phyloP scores from a whole-genome alignment of 768 basidiomycete genomes.

The Paxillus rubicundulus region DNA sequence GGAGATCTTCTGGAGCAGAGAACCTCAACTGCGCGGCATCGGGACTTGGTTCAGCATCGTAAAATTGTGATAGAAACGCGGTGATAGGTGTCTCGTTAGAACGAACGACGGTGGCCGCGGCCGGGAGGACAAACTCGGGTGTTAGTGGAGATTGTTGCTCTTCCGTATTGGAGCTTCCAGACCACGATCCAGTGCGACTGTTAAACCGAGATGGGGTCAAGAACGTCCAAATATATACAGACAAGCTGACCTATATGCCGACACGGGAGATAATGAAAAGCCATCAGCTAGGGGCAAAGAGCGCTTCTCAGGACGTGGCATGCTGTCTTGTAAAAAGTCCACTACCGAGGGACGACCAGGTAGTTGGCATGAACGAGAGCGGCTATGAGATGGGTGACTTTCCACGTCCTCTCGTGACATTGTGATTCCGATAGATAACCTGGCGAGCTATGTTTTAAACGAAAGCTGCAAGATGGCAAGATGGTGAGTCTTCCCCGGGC shows the following conservation, averaged over 20 bases:
- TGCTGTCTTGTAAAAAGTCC: neutral
- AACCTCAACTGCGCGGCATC: neutral
- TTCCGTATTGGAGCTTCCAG: conserved; percentile 12
- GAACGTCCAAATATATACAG: neutral
- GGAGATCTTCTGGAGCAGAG: neutral
- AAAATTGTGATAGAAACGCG: conserved; percentile 9
- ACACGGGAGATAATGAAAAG: conserved; percentile 20
- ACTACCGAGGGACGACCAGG: neutral
- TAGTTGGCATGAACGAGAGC: neutral
- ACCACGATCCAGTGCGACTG: conserved; percentile 13
- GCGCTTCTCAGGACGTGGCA: neutral
- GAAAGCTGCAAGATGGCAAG: neutral
- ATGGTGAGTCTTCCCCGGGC: neutral
- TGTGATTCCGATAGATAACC: neutral
- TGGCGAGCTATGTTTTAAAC: neutral
- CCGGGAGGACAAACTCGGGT: conserved; percentile 16
- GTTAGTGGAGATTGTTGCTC: conserved; percentile 16
- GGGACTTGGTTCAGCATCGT: neutral
- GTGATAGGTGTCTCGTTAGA: conserved; percentile 9
- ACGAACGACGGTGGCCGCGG: conserved; percentile 6
- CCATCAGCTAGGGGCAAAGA: neutral
- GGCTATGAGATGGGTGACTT: neutral
- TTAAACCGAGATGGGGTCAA: neutral
- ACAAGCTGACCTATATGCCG: conserved; percentile 23
- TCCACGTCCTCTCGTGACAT: neutral